Conservation (phyloP, 2,329 filamentous ascomycete species). For the Zasmidium cellare region DNA sequence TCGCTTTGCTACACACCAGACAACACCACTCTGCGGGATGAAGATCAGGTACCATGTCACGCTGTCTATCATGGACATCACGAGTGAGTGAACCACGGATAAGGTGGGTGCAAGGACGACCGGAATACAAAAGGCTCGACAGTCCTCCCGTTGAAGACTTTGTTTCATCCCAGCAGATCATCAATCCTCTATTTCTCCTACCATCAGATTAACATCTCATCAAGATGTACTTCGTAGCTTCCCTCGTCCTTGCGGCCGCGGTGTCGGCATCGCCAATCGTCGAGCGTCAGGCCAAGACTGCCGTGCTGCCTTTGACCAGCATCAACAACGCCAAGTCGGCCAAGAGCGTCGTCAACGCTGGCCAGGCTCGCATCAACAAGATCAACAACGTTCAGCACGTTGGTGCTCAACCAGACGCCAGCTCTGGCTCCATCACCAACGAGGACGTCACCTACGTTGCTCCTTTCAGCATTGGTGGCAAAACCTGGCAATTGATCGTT, state of each 20-base stretch:
- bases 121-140: background rate
- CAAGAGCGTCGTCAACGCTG: slow-evolving; percentile 17
- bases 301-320: slow-evolving; percentile 12
- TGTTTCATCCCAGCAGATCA: background rate
- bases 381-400: slow-evolving; percentile 11
- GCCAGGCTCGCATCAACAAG: slow-evolving; percentile 12
- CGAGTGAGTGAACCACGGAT: background rate
- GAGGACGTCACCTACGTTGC: slow-evolving; percentile 22
- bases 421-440: slow-evolving; percentile 20
- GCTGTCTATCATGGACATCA: background rate
- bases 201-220: background rate
- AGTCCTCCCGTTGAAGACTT: background rate
- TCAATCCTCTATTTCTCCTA: background rate
- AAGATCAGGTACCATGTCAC: background rate
- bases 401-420: slow-evolving; percentile 6
- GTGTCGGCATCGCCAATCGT: slow-evolving; percentile 15
- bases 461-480: slow-evolving; percentile 17
- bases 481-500: slow-evolving; percentile 19
- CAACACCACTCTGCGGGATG: background rate
- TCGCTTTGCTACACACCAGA: background rate
- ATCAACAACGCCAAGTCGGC: slow-evolving; percentile 11
- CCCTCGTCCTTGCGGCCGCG: slow-evolving; percentile 15
- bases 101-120: background rate
- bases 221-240: slow-evolving; percentile 18
- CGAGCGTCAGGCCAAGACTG: slow-evolving; percentile 5